phyloP scores from a whole-genome alignment of 2,329 filamentous ascomycete genomes.

The Aspergillus sp. region DNA sequence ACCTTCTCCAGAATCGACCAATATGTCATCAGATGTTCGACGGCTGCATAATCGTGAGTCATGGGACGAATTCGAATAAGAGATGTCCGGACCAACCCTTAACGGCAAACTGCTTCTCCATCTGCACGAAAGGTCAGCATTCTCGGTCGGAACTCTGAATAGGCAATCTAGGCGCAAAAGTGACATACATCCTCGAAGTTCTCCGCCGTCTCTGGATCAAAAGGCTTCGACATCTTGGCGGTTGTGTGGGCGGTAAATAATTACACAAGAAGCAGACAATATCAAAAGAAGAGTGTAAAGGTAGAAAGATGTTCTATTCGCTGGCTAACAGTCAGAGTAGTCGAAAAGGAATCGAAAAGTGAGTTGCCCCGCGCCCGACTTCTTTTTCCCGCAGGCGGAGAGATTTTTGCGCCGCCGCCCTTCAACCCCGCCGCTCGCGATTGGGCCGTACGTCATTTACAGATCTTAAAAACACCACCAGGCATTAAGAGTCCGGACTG shows the following conservation, averaged over 20 bases:
- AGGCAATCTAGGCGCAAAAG: slow-evolving; percentile 1
- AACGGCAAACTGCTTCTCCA: slow-evolving; percentile 99
- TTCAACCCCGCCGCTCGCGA: slow-evolving; percentile 13
- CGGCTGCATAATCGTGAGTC: slow-evolving; percentile 53
- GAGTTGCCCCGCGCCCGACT: slow-evolving; percentile 31
- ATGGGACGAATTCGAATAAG: neutral
- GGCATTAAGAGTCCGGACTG: too few species aligned
- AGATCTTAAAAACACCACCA: neutral
- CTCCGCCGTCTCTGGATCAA: slow-evolving; percentile 64
- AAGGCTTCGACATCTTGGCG: slow-evolving; percentile 43
- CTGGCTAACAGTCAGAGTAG: neutral
- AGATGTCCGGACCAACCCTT: slow-evolving; percentile 63
- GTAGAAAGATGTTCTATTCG: neutral
- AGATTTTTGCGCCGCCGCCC: slow-evolving; percentile 20
- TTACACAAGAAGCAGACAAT: neutral
- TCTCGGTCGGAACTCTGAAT: slow-evolving; percentile 4
- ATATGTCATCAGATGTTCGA: slow-evolving; percentile 96
- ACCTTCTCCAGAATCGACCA: slow-evolving; percentile 93
- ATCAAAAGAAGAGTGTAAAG: slow-evolving; percentile 4
- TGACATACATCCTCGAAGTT: slow-evolving; percentile 68
- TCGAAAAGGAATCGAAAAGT: neutral
- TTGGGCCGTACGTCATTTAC: slow-evolving; percentile 15
- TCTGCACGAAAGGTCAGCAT: slow-evolving; percentile 56
- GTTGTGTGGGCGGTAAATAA: neutral
- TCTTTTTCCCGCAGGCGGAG: slow-evolving; percentile 38